Evolutionary conservation across 2,329 filamentous ascomycete genomes (phyloP).

Genomic region (Ophiostoma australiae): DNA sequence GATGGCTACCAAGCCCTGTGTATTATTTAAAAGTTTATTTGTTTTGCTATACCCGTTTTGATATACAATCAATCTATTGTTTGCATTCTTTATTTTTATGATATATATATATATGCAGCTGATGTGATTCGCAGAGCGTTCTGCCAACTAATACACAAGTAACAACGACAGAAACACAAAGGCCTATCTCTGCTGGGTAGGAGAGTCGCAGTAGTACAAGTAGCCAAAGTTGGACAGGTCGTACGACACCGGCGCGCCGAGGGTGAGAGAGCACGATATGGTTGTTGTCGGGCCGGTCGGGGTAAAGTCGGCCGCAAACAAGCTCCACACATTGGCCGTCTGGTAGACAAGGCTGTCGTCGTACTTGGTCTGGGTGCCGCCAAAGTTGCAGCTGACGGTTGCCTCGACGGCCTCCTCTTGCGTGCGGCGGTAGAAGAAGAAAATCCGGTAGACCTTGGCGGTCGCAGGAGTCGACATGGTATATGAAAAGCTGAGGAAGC

Average conservation of each 20-base stretch:
- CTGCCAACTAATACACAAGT: neutral
- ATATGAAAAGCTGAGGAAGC: neutral
- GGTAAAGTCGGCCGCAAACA: neutral
- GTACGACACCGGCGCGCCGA: neutral
- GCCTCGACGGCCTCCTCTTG: neutral
- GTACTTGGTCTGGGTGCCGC: neutral
- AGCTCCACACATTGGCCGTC: neutral
- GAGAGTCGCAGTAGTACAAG: neutral
- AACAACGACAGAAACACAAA: neutral
- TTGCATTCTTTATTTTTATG: too few relatives aligned
- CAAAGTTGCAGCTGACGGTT: neutral
- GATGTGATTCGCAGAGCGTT: too few relatives aligned
- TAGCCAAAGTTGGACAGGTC: conserved; percentile 7
- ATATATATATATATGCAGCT: too few relatives aligned
- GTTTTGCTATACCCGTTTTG: neutral
- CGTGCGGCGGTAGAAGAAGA: neutral
- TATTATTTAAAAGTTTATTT: conserved; percentile 5
- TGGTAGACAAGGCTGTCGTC: conserved; percentile 4
- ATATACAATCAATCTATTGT: neutral
- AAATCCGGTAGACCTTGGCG: neutral
- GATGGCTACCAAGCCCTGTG: neutral
- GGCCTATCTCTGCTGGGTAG: neutral
- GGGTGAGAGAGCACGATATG: neutral
- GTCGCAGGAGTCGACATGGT: neutral
- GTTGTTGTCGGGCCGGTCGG: neutral